Evolutionary conservation across 345 rosid species (phyloP).

Genomic region (Limnanthes douglasii): DNA sequence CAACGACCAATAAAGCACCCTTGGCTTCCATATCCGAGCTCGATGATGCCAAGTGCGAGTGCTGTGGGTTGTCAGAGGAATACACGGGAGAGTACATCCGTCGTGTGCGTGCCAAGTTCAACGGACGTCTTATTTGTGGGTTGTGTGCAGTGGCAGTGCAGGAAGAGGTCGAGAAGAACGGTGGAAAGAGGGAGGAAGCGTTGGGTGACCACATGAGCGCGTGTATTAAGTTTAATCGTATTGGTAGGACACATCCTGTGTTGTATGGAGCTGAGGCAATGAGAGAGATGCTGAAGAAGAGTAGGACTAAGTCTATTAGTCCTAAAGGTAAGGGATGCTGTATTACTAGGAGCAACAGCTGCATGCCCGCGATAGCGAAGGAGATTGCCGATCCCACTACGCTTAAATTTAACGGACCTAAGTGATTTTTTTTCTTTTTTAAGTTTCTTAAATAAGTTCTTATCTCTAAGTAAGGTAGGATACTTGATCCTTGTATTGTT

Average conservation of each 20-base stretch:
- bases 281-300: conserved; percentile 59
- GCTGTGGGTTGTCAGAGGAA: conserved; percentile 90
- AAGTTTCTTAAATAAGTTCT: too few species aligned
- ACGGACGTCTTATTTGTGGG: conserved; percentile 67
- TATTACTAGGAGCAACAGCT: conserved; percentile 62
- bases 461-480: too few species aligned
- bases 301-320: conserved; percentile 18
- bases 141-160: conserved; percentile 61
- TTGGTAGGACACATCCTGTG: conserved; percentile 60
- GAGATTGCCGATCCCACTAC: conserved; percentile 16
- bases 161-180: conserved; percentile 48
- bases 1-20: conserved; percentile 9
- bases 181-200: conserved; percentile 50
- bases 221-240: conserved; percentile 49
- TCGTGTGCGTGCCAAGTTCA: conserved; percentile 32
- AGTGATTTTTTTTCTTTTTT: too few species aligned
- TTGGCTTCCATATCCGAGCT: conserved; percentile 41
- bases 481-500: too few species aligned
- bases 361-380: conserved; percentile 51
- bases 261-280: conserved; percentile 76
- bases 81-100: conserved; percentile 57
- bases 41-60: conserved; percentile 75
- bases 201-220: conserved; percentile 47
- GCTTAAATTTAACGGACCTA: too few species aligned
- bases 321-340: conserved; percentile 18